These are phyloP conservation scores for Mortierella sp. DNA, from an alignment of 371 early-diverging fungal genomes.

Conservation along the genomic window DNA sequence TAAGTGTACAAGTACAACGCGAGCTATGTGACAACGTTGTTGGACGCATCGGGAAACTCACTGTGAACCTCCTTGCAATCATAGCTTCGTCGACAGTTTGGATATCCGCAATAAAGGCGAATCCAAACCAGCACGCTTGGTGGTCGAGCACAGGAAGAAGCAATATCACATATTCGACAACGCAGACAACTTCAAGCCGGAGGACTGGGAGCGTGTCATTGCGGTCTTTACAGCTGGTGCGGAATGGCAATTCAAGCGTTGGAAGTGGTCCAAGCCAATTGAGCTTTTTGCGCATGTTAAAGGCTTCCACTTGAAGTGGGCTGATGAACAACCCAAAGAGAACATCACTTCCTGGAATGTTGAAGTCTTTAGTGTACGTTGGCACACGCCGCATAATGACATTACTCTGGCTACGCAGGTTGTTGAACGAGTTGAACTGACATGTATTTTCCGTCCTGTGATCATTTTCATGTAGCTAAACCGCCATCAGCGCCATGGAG, in stretches of 20 bases:
- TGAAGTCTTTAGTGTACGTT: constrained; percentile 56
- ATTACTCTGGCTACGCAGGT: constrained; percentile 1
- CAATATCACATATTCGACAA: constrained; percentile 79
- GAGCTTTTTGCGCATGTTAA: constrained; percentile 83
- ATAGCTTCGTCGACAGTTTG: constrained; percentile 73
- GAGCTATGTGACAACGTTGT: neutral
- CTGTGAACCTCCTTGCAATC: constrained; percentile 1
- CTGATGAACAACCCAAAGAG: constrained; percentile 73
- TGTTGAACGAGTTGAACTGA: too few species aligned
- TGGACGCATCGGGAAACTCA: too few species aligned
- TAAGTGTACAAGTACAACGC: constrained; percentile 37
- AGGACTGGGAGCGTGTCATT: constrained; percentile 89
- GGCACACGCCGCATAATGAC: constrained; percentile 51
- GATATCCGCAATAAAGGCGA: constrained; percentile 71
- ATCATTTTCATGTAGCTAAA: constrained; percentile 64
- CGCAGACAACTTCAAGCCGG: constrained; percentile 71
- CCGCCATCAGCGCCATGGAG: constrained; percentile 78
- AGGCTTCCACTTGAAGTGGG: constrained; percentile 85
- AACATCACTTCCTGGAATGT: constrained; percentile 81
- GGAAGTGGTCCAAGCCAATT: constrained; percentile 86
- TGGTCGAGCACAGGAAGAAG: constrained; percentile 63
- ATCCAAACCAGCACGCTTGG: constrained; percentile 70
- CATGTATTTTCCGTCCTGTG: neutral
- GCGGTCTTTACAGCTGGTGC: constrained; percentile 91
- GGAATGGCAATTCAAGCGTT: constrained; percentile 93